Percentiles rank a stretch among this genome's conserved stretches.
Conservation (phyloP, 2,329 filamentous ascomycete species). For the Aspergillus neoniger region DNA sequence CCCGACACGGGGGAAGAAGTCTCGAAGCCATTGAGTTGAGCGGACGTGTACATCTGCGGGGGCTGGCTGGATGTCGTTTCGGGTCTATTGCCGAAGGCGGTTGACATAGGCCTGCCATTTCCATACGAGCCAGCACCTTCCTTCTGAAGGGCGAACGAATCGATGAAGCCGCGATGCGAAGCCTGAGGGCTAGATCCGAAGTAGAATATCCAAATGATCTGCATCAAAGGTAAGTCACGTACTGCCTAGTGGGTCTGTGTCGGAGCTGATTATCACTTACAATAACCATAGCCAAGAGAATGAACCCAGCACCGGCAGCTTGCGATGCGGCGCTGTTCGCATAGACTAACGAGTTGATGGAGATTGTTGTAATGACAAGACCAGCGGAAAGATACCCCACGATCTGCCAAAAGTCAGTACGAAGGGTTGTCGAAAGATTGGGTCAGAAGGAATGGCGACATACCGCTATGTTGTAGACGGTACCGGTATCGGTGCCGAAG, state of each 20-base stretch:
- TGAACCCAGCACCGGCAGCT: slow-evolving; percentile 88
- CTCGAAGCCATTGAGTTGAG: slow-evolving; percentile 93
- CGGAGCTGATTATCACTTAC: slow-evolving; percentile 56
- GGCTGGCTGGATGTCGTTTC: slow-evolving; percentile 75
- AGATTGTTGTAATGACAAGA: slow-evolving; percentile 80
- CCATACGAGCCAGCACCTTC: slow-evolving; percentile 63
- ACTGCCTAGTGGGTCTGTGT: not conserved
- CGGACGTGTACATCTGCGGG: slow-evolving; percentile 97
- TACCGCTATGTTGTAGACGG: slow-evolving; percentile 87
- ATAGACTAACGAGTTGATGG: slow-evolving; percentile 85
- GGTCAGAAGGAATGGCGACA: slow-evolving; percentile 26
- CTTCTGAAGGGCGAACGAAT: slow-evolving; percentile 93
- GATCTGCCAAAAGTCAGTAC: slow-evolving; percentile 54
- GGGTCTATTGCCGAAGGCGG: slow-evolving; percentile 71
- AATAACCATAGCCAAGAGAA: slow-evolving; percentile 87
- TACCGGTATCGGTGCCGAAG: slow-evolving; percentile 77
- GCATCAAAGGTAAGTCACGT: slow-evolving; percentile 15
- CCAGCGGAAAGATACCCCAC: slow-evolving; percentile 84
- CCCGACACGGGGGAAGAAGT: slow-evolving; percentile 83
- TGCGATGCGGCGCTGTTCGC: slow-evolving; percentile 68
- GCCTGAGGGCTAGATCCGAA: slow-evolving; percentile 91
- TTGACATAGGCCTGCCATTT: slow-evolving; percentile 70
- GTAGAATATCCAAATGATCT: slow-evolving; percentile 99
- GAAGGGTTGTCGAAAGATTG: not conserved
- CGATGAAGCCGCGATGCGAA: slow-evolving; percentile 83